Base-by-base conservation (phyloP, 1,139 yeast genomes). In the Suhomyces choctaworum region DNA sequence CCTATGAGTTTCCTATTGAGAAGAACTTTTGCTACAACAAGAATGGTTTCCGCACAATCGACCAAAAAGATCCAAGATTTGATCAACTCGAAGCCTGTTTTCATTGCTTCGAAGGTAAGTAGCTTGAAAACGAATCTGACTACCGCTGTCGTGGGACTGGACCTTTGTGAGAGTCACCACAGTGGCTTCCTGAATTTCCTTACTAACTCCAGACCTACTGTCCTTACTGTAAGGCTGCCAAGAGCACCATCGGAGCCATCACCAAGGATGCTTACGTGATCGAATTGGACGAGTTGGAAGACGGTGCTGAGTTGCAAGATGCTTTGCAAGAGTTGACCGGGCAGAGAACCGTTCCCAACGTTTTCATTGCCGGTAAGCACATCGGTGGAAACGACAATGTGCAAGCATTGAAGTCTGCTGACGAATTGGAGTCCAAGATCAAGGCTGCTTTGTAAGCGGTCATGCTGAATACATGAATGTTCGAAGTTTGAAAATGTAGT, bases 301-400 rank as follows among this genome's bases (percentile, higher is more conserved):
- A 69, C 40, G 76, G 76, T 37, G 55, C 59, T 36, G 72, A 66
- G 42, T 78, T 90, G 50, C 97, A 92, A 66, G 82, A 74, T 33
- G 95, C 94, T 40, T 73, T 92, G 45, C 59, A 56, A 30, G 80
- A 83, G 54, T 62, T 88, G 46, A 83, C 95, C 26, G 95, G 96
- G 44, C 97, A 92, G 70, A 74, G 79, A 50, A 88, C 97, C 25
- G 97, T 92, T 40, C 98, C 98, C 45, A 90, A 85, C 62, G 77
- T 92, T 47, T 89, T 83, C 66, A 89, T 92, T 58, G 80, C 75
- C 34, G 96, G 96, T 41, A 74, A 87, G 64, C 96, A 88, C 67
- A 79, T 92, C 52, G 98, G 98, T 44, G 98, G 98, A 41, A 86
- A 88, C 75, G 82, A 90, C 33, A 95, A 85, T 50, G 70, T 90